These are phyloP conservation scores for Meira miltonrushii DNA, from an alignment of 1,284 basidiomycete genomes.

Conservation along the genomic window DNA sequence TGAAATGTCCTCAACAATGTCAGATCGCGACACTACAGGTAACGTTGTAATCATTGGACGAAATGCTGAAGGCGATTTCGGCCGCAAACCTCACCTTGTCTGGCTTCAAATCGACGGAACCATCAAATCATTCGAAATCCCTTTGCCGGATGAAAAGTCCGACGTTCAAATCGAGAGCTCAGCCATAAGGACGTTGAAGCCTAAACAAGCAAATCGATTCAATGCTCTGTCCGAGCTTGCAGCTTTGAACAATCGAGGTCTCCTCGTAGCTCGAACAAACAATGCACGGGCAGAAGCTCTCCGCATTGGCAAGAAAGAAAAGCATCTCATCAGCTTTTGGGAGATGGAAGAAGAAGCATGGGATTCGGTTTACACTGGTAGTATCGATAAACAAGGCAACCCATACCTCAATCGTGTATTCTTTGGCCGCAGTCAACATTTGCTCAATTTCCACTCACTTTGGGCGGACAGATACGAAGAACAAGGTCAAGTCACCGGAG, in stretches of 20 bases:
- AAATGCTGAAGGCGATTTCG: not conserved
- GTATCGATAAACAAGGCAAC: conserved; percentile 60
- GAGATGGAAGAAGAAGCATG: conserved; percentile 48
- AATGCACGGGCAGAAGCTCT: conserved; percentile 37
- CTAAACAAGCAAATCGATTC: conserved; percentile 25
- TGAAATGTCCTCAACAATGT: not conserved
- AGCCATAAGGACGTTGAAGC: conserved; percentile 4
- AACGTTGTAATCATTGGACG: conserved; percentile 2
- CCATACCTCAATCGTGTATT: conserved; percentile 67
- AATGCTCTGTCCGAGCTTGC: conserved; percentile 27
- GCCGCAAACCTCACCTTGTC: conserved; percentile 32
- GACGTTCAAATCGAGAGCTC: not conserved
- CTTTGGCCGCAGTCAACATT: conserved; percentile 54
- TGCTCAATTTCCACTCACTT: conserved; percentile 60
- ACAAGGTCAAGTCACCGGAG: conserved; percentile 62
- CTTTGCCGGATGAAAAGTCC: not conserved
- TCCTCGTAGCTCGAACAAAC: conserved; percentile 33
- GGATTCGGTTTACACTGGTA: conserved; percentile 56
- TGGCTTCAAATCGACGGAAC: conserved; percentile 41
- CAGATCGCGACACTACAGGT: not conserved
- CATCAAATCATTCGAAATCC: conserved; percentile 17
- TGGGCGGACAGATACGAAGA: conserved; percentile 59
- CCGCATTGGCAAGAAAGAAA: conserved; percentile 22
- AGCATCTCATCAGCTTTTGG: conserved; percentile 28
- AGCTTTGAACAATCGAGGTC: conserved; percentile 36